Percentiles rank a stretch among this genome's conserved stretches.
phyloP scores from a whole-genome alignment of 345 rosid species.

The Corymbia maculata region DNA sequence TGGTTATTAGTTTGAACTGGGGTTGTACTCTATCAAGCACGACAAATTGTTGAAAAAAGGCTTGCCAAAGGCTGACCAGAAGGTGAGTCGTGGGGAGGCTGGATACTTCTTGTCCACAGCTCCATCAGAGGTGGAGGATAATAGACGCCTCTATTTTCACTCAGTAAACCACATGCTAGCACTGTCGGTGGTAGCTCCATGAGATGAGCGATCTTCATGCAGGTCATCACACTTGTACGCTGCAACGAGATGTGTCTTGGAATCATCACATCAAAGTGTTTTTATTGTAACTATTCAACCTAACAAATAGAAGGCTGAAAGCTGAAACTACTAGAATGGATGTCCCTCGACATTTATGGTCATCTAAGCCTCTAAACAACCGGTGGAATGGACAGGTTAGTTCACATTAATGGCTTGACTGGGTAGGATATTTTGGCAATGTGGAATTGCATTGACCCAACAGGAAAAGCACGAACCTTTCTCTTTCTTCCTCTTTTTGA shows the following conservation, averaged over 20 bases:
- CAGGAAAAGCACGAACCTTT: constrained; percentile 28
- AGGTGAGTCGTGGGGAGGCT: constrained; percentile 39
- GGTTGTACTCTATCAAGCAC: background rate
- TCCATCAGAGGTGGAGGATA: constrained; percentile 62
- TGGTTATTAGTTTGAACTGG: background rate
- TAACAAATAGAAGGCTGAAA: background rate
- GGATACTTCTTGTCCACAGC: constrained; percentile 56
- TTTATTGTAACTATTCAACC: background rate
- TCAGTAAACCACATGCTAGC: constrained; percentile 29
- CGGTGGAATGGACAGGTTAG: background rate
- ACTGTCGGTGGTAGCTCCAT: constrained; percentile 64
- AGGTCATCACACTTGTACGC: constrained; percentile 14
- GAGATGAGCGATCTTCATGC: constrained; percentile 35
- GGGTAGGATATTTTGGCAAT: background rate
- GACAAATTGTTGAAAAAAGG: constrained; percentile 1
- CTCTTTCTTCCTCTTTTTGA: constrained; percentile 44
- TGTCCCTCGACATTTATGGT: background rate
- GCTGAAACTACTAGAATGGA: background rate
- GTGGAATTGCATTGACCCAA: background rate
- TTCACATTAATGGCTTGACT: background rate
- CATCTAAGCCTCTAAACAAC: background rate
- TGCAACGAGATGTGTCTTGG: constrained; percentile 11
- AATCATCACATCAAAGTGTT: background rate
- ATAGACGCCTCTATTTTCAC: constrained; percentile 16
- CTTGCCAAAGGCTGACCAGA: constrained; percentile 35